Evolutionary conservation across 352 stramenopile species (phyloP).

Genomic region (Phytophthora boehmeriae): DNA sequence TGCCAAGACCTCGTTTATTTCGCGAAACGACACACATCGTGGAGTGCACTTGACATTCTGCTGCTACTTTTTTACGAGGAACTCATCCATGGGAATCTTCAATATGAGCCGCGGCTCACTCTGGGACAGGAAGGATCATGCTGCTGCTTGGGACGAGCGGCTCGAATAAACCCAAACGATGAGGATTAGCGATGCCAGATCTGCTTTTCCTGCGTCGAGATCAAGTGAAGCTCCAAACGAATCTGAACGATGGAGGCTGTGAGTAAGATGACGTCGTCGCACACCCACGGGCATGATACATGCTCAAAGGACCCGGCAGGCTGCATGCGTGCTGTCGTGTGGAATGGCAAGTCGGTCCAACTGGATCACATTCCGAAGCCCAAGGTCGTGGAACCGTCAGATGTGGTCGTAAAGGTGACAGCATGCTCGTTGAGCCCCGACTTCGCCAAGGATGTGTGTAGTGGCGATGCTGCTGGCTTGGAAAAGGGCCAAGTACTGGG

Average conservation of each 20-base stretch:
- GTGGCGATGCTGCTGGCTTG: slow-evolving; percentile 44
- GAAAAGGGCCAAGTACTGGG: slow-evolving; percentile 70
- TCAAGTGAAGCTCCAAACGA: slow-evolving; percentile 3
- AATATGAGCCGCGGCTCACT: slow-evolving; percentile 12
- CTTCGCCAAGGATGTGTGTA: slow-evolving; percentile 51
- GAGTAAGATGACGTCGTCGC: slow-evolving; percentile 30
- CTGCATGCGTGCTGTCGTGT: slow-evolving; percentile 70
- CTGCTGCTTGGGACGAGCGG: slow-evolving; percentile 4
- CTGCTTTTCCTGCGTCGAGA: slow-evolving; percentile 28
- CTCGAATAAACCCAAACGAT: background rate
- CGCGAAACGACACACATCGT: slow-evolving; percentile 19
- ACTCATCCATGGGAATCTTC: slow-evolving; percentile 2
- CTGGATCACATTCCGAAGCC: slow-evolving; percentile 62
- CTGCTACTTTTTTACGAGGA: background rate
- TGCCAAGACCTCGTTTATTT: slow-evolving; percentile 13
- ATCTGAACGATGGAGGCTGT: slow-evolving; percentile 25
- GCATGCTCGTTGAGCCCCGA: slow-evolving; percentile 64
- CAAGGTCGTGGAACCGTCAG: slow-evolving; percentile 53
- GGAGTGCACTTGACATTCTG: slow-evolving; percentile 1
- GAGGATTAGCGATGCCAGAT: slow-evolving; percentile 12
- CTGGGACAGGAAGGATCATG: slow-evolving; percentile 12
- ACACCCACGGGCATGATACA: slow-evolving; percentile 27
- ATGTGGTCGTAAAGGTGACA: slow-evolving; percentile 72
- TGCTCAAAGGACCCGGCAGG: slow-evolving; percentile 42
- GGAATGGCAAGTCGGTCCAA: slow-evolving; percentile 59